Conservation (phyloP, 768 basidiomycete genomes). For the Auricularia auricula-judae region DNA sequence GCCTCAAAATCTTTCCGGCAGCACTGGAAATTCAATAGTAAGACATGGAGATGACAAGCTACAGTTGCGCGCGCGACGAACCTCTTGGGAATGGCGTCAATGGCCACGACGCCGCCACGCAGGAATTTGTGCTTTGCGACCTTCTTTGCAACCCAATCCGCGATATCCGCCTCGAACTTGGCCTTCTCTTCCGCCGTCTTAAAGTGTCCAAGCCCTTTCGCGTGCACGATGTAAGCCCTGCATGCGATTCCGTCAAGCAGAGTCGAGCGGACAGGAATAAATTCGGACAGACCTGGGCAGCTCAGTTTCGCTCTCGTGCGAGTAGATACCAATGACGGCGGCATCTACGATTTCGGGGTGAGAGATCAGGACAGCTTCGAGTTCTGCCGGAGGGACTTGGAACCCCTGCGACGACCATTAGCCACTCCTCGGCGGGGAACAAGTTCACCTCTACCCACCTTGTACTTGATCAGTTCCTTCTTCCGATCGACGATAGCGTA, state of each 20-base stretch:
- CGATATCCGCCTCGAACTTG: conserved; percentile 40
- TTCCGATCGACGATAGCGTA: conserved; percentile 65
- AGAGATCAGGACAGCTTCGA: conserved; percentile 64
- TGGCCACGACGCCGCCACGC: conserved; percentile 55
- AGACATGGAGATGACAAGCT: neutral
- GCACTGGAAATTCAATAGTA: conserved; percentile 34
- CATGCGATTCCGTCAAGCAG: neutral
- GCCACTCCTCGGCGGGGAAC: too few relatives aligned
- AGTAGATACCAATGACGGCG: conserved; percentile 70
- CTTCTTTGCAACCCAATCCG: conserved; percentile 53
- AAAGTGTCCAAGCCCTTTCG: conserved; percentile 17
- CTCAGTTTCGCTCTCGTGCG: conserved; percentile 63
- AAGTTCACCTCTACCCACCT: conserved; percentile 21
- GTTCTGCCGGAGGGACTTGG: conserved; percentile 75
- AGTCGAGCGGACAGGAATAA: neutral
- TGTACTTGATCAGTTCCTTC: conserved; percentile 57
- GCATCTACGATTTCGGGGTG: conserved; percentile 70
- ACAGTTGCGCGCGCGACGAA: conserved; percentile 15
- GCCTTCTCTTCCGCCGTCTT: conserved; percentile 21
- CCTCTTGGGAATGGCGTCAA: conserved; percentile 63
- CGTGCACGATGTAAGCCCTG: conserved; percentile 22
- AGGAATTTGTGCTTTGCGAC: conserved; percentile 69
- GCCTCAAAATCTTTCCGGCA: conserved; percentile 78
- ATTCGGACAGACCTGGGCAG: conserved; percentile 46
- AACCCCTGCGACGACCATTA: conserved; percentile 35